Evolutionary conservation across 805 yeast genomes (phyloP).

Genomic region (Dipodascopsis uninucleata): DNA sequence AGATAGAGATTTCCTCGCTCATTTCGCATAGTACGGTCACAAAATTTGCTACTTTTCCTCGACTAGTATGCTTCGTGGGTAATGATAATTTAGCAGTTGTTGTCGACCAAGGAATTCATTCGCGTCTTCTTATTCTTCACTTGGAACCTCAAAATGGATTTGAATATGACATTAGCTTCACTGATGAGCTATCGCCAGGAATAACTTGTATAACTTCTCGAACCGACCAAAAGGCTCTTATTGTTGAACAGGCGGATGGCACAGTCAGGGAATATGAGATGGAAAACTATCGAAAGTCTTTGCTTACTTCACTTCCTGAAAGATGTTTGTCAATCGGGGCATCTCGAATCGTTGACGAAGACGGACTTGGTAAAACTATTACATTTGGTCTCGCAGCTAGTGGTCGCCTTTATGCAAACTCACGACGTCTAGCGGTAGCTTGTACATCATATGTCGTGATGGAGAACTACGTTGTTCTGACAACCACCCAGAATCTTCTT

Average conservation of each 20-base stretch:
- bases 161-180: constrained; percentile 6
- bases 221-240: constrained; percentile 13
- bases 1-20: too few species aligned
- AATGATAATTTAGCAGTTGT: constrained; percentile 56
- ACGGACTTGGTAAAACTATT: constrained; percentile 48
- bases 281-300: too few species aligned
- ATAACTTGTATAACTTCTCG: constrained; percentile 14
- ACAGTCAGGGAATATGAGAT: constrained; percentile 5
- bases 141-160: constrained; percentile 6
- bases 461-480: constrained; percentile 67
- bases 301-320: constrained; percentile 15
- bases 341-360: constrained; percentile 1
- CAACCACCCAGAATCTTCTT: constrained; percentile 82
- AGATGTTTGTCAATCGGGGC: constrained; percentile 17
- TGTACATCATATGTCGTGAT: constrained; percentile 79
- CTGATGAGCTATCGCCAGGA: constrained; percentile 7
- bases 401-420: constrained; percentile 71
- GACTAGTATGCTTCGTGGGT: constrained; percentile 61
- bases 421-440: constrained; percentile 57
- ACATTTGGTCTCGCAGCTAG: constrained; percentile 71
- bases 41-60: too few species aligned
- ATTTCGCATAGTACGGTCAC: too few species aligned
- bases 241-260: constrained; percentile 15
- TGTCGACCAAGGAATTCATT: constrained; percentile 43
- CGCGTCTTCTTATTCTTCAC: constrained; percentile 13